A percentile compares a stretch with the other conserved stretches of the same genome.
Evolutionary conservation across 2,329 filamentous ascomycete species (phyloP).

Genomic region (Neoscytalidium dimidiatum): DNA sequence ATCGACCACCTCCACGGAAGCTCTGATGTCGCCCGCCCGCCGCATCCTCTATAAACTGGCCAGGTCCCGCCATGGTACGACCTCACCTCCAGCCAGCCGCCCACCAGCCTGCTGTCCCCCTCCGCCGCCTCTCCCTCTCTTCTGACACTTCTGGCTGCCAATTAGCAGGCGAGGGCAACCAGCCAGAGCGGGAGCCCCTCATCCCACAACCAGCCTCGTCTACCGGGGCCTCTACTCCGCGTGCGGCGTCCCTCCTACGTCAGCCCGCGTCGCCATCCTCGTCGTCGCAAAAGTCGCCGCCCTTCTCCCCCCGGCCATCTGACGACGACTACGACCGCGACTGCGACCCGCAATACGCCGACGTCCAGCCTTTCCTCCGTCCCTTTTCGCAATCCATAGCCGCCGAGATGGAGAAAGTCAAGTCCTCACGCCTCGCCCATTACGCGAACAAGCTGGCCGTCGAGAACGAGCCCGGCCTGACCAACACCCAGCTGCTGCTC

Average conservation of each 20-base stretch:
- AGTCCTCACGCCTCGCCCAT: conserved; percentile 38
- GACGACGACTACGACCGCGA: conserved; percentile 1
- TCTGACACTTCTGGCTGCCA: neutral
- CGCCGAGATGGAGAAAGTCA: conserved; percentile 43
- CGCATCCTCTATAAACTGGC: conserved; percentile 1
- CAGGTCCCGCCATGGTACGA: conserved; percentile 9
- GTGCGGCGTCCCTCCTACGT: conserved; percentile 11
- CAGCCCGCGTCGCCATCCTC: conserved; percentile 7
- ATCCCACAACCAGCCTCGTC: neutral
- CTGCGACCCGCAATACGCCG: neutral
- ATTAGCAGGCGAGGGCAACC: neutral
- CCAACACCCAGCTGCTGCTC: conserved; percentile 79
- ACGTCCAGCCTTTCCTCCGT: neutral
- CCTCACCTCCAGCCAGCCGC: neutral
- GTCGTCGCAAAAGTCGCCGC: conserved; percentile 3
- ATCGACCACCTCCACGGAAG: conserved; percentile 15
- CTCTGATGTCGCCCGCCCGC: conserved; percentile 8
- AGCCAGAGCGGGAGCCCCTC: conserved; percentile 14
- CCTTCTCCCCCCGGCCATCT: neutral
- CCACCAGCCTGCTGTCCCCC: neutral
- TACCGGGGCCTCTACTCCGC: neutral
- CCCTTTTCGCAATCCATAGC: neutral
- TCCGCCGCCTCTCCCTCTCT: neutral
- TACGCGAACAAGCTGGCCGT: conserved; percentile 66
- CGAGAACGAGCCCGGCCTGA: conserved; percentile 73